These are phyloP conservation scores for Tephrocybe rancida DNA, from an alignment of 768 basidiomycete species.

Conservation along the genomic window DNA sequence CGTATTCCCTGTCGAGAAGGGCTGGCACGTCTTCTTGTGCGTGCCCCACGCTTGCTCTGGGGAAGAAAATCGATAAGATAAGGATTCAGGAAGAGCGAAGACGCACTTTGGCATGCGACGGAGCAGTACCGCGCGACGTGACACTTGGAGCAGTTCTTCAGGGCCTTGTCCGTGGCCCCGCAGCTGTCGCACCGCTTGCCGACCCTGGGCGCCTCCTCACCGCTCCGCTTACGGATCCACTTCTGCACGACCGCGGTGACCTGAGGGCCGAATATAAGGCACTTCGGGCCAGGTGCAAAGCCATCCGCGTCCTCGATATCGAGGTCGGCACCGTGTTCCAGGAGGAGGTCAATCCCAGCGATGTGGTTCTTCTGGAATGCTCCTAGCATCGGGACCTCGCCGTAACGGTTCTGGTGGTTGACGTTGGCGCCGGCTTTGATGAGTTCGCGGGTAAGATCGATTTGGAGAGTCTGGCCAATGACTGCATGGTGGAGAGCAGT, in stretches of 20 bases:
- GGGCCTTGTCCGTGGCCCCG: constrained; percentile 20
- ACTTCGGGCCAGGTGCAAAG: constrained; percentile 30
- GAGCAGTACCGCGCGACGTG: constrained; percentile 54
- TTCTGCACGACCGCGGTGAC: constrained; percentile 44
- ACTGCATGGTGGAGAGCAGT: constrained; percentile 53
- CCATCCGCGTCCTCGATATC: constrained; percentile 44
- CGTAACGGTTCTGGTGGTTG: constrained; percentile 51
- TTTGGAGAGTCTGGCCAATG: constrained; percentile 24
- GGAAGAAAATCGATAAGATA: background rate
- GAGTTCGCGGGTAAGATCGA: constrained; percentile 38
- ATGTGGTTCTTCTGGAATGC: constrained; percentile 33
- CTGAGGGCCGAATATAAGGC: constrained; percentile 38
- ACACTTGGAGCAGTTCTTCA: constrained; percentile 49
- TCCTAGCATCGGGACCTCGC: constrained; percentile 41
- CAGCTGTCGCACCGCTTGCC: constrained; percentile 49
- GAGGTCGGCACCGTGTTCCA: constrained; percentile 52
- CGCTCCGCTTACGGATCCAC: constrained; percentile 49
- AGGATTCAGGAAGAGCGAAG: background rate
- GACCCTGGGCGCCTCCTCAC: constrained; percentile 41
- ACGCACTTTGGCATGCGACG: constrained; percentile 53
- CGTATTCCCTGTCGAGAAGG: constrained; percentile 44
- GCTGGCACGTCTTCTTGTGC: constrained; percentile 49
- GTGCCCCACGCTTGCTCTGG: constrained; percentile 48
- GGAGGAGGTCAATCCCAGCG: constrained; percentile 40
- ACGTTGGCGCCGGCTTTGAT: constrained; percentile 50